Evolutionary conservation across 1,284 basidiomycete species (phyloP), one percentile per base, ranked within the genome.

Genomic region (Ustilago tritici): DNA sequence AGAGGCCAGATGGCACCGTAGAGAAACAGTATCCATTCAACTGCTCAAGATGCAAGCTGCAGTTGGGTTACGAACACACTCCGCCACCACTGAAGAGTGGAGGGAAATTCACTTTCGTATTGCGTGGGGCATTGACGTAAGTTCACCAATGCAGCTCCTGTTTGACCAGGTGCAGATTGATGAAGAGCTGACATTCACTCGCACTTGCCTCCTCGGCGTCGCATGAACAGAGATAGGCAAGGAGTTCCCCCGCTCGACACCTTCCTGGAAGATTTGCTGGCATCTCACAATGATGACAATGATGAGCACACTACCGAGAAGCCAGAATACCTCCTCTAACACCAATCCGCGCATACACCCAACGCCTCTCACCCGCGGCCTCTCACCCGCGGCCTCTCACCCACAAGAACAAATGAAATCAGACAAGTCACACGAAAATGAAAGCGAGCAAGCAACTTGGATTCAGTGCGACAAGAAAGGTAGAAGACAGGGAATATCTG

Each of bases 1-100:
- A 76, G 28, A 52, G 79, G 8, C 62, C 68, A 5, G 82, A 83
- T 41, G 78, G 69, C 7, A 56, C 38, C 5, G 35, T 82, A 1
- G 83, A 85, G 60, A 80, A 77, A 34, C 82, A 83, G 59, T 84
- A 79, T 52, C 68, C 73, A 0, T 83, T 84, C 56, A 40, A 75
- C 9, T 85, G 83, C 56, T 73, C 77, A 4, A 53, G 82, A 28
- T 85, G 83, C 64, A 55, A 73, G n/a, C 69, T 85, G 10, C 67
- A 80, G 19, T 34, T 85, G 4, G 83, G 81, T 3, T 85, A 85
- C 54, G 80, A 85, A 59, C 74, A 79, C 19, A 85, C 83, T 0
- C 79, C 82, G 6, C 83, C 83, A 1, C 83, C 83, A 3, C 53
- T 84, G 35, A 84, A 84, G 63, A 82, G 79, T 49, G 83, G 79